Evolutionary conservation across 352 stramenopile species (phyloP), one percentile per base, ranked within the genome.

Genomic region (Phytophthora kernoviae): DNA sequence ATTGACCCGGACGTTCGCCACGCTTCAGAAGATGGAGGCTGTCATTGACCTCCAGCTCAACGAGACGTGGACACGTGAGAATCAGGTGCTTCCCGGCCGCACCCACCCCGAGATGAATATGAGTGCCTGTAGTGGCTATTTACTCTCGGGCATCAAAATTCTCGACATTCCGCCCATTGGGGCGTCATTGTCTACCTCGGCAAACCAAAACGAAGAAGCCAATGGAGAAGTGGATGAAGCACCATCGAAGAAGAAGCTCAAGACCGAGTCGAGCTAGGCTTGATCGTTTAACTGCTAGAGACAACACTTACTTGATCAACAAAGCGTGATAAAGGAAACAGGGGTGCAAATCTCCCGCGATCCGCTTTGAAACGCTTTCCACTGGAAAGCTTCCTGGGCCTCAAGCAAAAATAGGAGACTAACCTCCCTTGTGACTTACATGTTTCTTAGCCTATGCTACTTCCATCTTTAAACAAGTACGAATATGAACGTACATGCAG

Each of bases 91-190:
- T 17, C 91, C 93, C 5, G 91, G 92, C 14, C 82, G 94, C 12
- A 99, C 95, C 26, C 96, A 98, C 76, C 96, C 96, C 0, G 88
- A 94, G 55, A 99, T 98, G 96, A 98, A 84, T 61, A 99, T 99
- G 92, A 97, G 86, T 65, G 94, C 96, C 47, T 97, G 91, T 73
- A 97, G 95, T 42, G 95, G 96, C 14, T 99, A 98, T 64, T 72
- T 99, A 27, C 73, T 99, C 15, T 97, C 89, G 5, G 96, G 95
- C 4, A 93, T 96, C 45, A 98, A 98, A 72, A 84, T 98, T 36
- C 54, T 75, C 17, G 77, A 84, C 30, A 69, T 65, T 24, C 32
- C 53, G 1, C 43, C 67, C 17, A 14, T 65, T 21, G 53, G 57
- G 26, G 48, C 30, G 5, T 44, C 42, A 32, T 20, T 14, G 6